phyloP scores from a whole-genome alignment of 345 rosid species.

The Pelargonium nanum region DNA sequence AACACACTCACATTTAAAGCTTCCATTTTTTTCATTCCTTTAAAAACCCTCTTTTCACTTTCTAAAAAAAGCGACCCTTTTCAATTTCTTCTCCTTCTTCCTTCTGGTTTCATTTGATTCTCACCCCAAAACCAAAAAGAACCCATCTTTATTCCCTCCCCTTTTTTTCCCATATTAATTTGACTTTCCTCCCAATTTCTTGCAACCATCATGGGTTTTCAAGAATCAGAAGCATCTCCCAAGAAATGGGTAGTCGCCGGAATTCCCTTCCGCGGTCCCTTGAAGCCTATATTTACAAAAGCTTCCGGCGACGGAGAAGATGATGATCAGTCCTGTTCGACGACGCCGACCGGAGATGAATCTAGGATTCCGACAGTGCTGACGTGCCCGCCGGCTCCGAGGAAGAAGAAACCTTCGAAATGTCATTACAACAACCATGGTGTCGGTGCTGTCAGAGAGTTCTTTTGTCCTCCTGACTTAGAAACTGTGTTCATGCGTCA shows the following conservation, averaged over 20 bases:
- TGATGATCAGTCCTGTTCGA: constrained; percentile 26
- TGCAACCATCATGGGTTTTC: background rate
- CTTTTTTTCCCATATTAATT: background rate
- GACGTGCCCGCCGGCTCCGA: constrained; percentile 70
- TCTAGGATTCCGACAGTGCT: constrained; percentile 34
- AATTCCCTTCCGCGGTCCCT: constrained; percentile 28
- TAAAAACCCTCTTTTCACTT: background rate
- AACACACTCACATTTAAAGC: background rate
- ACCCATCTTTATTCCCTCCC: constrained; percentile 2
- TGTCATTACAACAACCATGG: background rate
- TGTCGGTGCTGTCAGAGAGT: constrained; percentile 23
- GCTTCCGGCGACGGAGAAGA: constrained; percentile 14
- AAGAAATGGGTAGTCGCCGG: constrained; percentile 30
- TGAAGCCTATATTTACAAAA: constrained; percentile 43
- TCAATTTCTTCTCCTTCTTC: background rate
- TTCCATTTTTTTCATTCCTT: background rate
- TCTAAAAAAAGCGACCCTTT: background rate
- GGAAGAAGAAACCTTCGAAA: constrained; percentile 37
- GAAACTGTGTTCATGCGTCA: constrained; percentile 43
- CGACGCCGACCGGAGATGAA: constrained; percentile 48
- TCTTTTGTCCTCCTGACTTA: constrained; percentile 51
- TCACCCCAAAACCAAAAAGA: background rate
- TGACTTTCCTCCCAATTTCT: background rate
- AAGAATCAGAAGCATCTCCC: constrained; percentile 1
- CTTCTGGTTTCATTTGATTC: constrained; percentile 7